phyloP scores from a whole-genome alignment of 805 yeast genomes.

The Starmerella ratchasimensis region DNA sequence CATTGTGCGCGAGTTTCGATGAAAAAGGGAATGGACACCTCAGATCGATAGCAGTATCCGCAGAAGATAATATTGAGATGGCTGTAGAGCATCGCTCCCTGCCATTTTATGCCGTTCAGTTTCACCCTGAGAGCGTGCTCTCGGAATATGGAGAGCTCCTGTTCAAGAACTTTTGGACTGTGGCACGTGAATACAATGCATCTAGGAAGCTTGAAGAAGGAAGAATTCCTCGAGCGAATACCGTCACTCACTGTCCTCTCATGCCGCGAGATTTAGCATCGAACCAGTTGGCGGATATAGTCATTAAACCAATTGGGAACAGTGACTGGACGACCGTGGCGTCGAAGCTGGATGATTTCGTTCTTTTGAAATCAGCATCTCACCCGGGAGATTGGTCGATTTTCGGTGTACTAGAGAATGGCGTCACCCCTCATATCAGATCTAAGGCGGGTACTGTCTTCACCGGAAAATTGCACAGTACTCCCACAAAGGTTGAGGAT shows the following conservation, averaged over 20 bases:
- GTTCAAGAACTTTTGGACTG: slow-evolving; percentile 46
- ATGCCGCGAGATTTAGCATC: not conserved
- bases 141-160: slow-evolving; percentile 52
- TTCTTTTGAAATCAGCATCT: slow-evolving; percentile 64
- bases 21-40: not conserved
- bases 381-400: slow-evolving; percentile 81
- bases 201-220: slow-evolving; percentile 1
- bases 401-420: slow-evolving; percentile 40
- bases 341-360: slow-evolving; percentile 31
- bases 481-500: not conserved
- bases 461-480: slow-evolving; percentile 13
- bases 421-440: slow-evolving; percentile 14
- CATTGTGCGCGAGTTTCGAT: slow-evolving; percentile 40
- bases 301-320: not conserved
- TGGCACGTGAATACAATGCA: slow-evolving; percentile 31
- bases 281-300: not conserved
- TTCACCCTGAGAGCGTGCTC: slow-evolving; percentile 92
- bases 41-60: slow-evolving; percentile 17
- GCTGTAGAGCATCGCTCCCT: slow-evolving; percentile 47
- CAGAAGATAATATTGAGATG: slow-evolving; percentile 47
- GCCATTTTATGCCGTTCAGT: slow-evolving; percentile 90
- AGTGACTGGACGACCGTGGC: slow-evolving; percentile 9
- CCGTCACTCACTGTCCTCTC: slow-evolving; percentile 6
- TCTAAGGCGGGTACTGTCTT: slow-evolving; percentile 10
- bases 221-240: slow-evolving; percentile 3